Evolutionary conservation across 2,329 filamentous ascomycete species (phyloP), one percentile per base, ranked within the genome.

Genomic region (Colletotrichum tropicale): DNA sequence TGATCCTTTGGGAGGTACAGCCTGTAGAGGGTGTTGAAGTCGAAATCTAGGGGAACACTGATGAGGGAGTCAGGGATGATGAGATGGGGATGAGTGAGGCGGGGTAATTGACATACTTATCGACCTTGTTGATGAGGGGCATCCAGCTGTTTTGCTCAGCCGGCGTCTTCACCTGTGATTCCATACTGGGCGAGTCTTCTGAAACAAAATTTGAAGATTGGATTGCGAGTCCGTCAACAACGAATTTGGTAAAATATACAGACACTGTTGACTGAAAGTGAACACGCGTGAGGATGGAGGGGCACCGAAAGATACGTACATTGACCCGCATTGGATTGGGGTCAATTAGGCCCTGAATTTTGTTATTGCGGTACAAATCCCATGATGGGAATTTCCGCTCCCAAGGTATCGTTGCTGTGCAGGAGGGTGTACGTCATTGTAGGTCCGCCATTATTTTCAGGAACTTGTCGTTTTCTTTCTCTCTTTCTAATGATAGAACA

Each of bases 21-120:
- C 72, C 83, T 84, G 78, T 89, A 90, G 76, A 89, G 86, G 6
- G 83, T 84, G 72, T 86, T 82, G 48, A 82, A 80, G 71, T 84
- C 83, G 77, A 87, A 87, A 77, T 86, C 81, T 16, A 86, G 82
- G 1, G 89, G 88, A n/a, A 89, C 88, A 79, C 89, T 90, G 77
- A 15, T 30, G 15, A 43, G 24, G 58, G 16, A 48, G 58, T 26
- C 32, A 15, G 18, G 21, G 30, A 10, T 36, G 60, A 6, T 43
- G 18, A 3, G n/a, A 16, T 36, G 18, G 70, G 32, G 8, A 76
- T 74, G 62, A 56, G 3, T 71, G 70, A 73, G 30, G 18, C 62
- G 21, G 32, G 58, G 69, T 68, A 18, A 26, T 61, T 38, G 32
- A 68, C 82, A 80, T 81, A 88, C 86, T 86, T 88, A 80, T 88